Base-by-base conservation (phyloP, 2,329 filamentous ascomycete species). In the Dactylonectria macrodidyma region DNA sequence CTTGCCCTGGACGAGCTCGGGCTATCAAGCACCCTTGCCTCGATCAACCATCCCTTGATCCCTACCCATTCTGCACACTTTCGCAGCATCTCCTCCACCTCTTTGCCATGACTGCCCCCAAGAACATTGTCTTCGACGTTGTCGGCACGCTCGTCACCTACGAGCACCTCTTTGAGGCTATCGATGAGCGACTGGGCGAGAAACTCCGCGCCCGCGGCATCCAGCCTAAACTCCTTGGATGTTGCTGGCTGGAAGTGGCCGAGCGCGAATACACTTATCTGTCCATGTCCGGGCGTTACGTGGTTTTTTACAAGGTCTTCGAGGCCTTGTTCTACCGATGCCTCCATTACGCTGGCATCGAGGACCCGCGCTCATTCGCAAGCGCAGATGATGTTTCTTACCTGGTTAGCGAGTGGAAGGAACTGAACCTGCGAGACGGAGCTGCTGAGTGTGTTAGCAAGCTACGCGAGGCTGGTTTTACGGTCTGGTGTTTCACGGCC, bases 71-170 rank as follows among this genome's bases (percentile, higher is more conserved):
- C 26, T 41, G 55, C 34, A 51, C 41, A 38, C 33, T 22, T 55
- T 55, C 52, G 12, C 47, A 38, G 36, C 14, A 34, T 26, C 36
- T 59, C 34, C 16, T 22, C n/a, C 33, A 38, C 16, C 22, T 14
- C 9, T 38, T 22, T 12, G 12, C 12, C 50, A 65, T 59, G 48
- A 24, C 62, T 55, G 16, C 56, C 5, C n/a, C 36, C 11, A 67
- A 61, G 59, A 66, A 70, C 22, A 58, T 71, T 19, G 62, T 73
- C 14, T 73, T 73, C 30, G 71, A 73, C 22, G 59, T 73, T 2
- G 71, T 73, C 1, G 71, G 69, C 2, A 73, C 71, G 1, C 54
- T 64, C 3, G 67, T 73, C 0, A 59, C 67, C 5, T 73, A 73
- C 9, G 67, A 59, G 56, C 48, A 65, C 19, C 48, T 65, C 16